A percentile compares a stretch with the other conserved stretches of the same genome.
Conservation (phyloP, 1,284 basidiomycete genomes). For the Ceratobasidium theobromae region DNA sequence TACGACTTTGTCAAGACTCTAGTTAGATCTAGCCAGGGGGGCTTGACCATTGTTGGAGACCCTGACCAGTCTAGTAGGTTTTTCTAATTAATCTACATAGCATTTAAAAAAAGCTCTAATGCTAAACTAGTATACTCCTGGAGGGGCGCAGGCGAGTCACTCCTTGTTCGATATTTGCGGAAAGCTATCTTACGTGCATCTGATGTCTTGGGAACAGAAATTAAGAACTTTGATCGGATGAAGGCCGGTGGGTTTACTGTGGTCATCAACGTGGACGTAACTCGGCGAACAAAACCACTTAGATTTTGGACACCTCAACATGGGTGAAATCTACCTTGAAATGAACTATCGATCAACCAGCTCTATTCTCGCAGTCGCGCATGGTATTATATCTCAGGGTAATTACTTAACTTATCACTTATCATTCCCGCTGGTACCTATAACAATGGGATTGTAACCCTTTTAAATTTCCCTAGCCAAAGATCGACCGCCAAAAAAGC, state of each 20-base stretch:
- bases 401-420: constrained; percentile 29
- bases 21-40: constrained; percentile 58
- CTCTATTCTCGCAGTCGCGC: constrained; percentile 70
- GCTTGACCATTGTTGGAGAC: constrained; percentile 86
- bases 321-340: constrained; percentile 74
- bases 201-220: too few relatives aligned
- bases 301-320: constrained; percentile 46
- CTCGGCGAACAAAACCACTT: too few relatives aligned
- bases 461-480: background rate
- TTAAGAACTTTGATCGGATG: constrained; percentile 79
- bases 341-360: constrained; percentile 88
- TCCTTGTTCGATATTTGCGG: too few relatives aligned
- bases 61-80: constrained; percentile 83
- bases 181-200: too few relatives aligned
- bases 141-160: constrained; percentile 64
- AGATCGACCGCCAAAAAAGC: background rate
- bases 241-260: constrained; percentile 51
- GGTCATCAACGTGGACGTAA: too few relatives aligned
- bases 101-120: background rate
- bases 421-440: background rate
- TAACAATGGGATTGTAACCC: too few relatives aligned
- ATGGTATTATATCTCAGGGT: constrained; percentile 84
- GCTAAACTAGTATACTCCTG: constrained; percentile 73
- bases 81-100: background rate
- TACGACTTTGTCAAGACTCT: constrained; percentile 74